Percentiles rank a stretch among this genome's conserved stretches.
Conservation (phyloP, 2,329 filamentous ascomycete species). For the Xylaria sp. region DNA sequence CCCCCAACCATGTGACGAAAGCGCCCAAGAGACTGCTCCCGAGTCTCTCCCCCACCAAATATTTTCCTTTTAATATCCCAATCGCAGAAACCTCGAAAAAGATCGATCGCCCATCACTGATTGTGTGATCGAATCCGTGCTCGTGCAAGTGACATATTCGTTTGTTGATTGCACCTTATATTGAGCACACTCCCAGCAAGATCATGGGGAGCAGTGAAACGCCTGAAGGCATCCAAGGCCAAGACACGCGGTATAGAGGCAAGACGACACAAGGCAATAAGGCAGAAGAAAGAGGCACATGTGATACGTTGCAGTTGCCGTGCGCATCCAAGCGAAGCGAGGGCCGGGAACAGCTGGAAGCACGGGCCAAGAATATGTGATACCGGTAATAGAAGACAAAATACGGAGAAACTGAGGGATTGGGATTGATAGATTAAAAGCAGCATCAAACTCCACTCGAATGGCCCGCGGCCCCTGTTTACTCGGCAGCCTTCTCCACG, state of each 20-base stretch:
- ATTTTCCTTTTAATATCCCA: not conserved
- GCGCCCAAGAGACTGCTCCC: not conserved
- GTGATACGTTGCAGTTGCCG: slow-evolving; percentile 6
- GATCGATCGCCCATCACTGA: not conserved
- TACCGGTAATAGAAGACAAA: slow-evolving; percentile 5
- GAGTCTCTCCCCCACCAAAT: not conserved
- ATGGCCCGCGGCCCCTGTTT: not conserved
- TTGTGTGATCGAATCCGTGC: not conserved
- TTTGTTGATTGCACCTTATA: not conserved
- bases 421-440: slow-evolving; percentile 7
- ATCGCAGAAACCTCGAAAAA: not conserved
- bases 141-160: not conserved
- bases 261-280: not conserved
- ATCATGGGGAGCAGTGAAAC: slow-evolving; percentile 1
- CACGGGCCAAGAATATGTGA: slow-evolving; percentile 7
- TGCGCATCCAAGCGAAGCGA: slow-evolving; percentile 4
- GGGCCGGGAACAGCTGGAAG: not conserved
- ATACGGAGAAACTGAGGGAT: not conserved
- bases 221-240: not conserved
- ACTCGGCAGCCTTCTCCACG: slow-evolving; percentile 19
- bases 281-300: slow-evolving; percentile 2
- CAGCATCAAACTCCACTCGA: slow-evolving; percentile 13
- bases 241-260: not conserved
- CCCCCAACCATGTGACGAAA: not conserved
- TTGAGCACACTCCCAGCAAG: not conserved